Evolutionary conservation across 371 early-diverging fungal species (phyloP), one percentile per base, ranked within the genome.

Genomic region (Mucor saturninus): DNA sequence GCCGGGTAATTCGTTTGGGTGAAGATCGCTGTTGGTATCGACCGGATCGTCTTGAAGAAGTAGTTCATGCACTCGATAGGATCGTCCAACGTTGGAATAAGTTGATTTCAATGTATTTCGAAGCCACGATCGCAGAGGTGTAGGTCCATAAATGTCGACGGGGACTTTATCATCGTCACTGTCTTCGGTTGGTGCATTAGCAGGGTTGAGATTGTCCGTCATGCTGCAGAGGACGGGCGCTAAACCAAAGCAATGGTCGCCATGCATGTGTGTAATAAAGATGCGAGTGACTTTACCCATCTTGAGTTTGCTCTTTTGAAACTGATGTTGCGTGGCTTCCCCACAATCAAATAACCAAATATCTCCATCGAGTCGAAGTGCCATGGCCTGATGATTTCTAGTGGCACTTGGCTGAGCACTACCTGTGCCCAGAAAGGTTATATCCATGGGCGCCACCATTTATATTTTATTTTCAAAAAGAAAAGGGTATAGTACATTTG

Each of bases 291-390:
- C 71, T 15, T 74, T 73, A 5, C 83, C 69, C 69, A 77, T 77
- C 37, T 70, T 75, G 13, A 82, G 38, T 11, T 65, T 56, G 38
- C 77, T 77, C 54, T 78, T 77, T 62, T 84, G 78, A 14, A 88
- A 61, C 52, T 90, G 93, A 64, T 86, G 83, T 40, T 87, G 82
- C 0, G 90, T 89, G 45, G 86, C 91, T 72, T 93, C 93, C 38
- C 93, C 93, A 62, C 89, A 88, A 64, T 93, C 93, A 62, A 93
- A 81, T 32, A 93, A 61, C 79, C 83, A 84, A 45, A 81, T 71
- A 15, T 83, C 82, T 10, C 85, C 83, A 54, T 80, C 73, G 13
- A 72, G 32, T 14, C 85, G 71, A 1, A 88, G 55, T 4, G 88
- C 84, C 46, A 90, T 81, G 5, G 86, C 65, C 51, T 89, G 88